phyloP scores from a whole-genome alignment of 2,329 filamentous ascomycete species.

The Sporothrix globosa region DNA sequence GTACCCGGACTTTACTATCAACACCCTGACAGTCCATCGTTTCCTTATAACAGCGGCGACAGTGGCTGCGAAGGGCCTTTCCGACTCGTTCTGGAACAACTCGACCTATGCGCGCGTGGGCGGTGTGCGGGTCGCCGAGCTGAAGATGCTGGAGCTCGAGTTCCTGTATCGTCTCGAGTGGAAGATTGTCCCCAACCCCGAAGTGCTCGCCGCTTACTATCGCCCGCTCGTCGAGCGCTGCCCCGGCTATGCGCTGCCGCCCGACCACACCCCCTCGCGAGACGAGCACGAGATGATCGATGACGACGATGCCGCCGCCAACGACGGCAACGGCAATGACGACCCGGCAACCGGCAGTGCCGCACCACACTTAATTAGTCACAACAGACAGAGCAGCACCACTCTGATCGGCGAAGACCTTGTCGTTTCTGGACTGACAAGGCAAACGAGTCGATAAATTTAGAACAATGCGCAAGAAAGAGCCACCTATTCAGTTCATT shows the following conservation, averaged over 20 bases:
- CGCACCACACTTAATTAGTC: background rate
- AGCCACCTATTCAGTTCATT: background rate
- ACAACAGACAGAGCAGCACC: conserved; percentile 33
- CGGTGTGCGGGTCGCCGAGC: conserved; percentile 84
- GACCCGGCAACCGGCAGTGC: conserved; percentile 21
- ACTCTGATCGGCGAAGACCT: conserved; percentile 32
- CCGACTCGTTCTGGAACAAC: conserved; percentile 98
- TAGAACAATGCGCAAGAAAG: background rate
- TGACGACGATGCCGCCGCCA: conserved; percentile 38
- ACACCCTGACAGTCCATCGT: conserved; percentile 92
- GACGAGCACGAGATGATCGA: conserved; percentile 42
- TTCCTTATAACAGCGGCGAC: conserved; percentile 96
- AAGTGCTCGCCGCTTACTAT: conserved; percentile 93
- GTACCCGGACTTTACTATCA: conserved; percentile 94
- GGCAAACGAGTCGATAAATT: conserved; percentile 4
- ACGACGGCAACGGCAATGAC: conserved; percentile 43
- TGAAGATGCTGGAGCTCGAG: conserved; percentile 90
- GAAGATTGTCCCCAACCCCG: conserved; percentile 95
- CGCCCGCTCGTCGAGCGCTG: conserved; percentile 75
- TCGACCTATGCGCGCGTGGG: conserved; percentile 93
- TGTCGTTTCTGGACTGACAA: conserved; percentile 30
- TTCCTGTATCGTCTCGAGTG: conserved; percentile 92
- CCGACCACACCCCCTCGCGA: conserved; percentile 37
- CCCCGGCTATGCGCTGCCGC: conserved; percentile 58
- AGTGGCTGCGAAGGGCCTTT: conserved; percentile 92